A percentile compares a stretch with the other conserved stretches of the same genome.
phyloP scores from a whole-genome alignment of 2,329 filamentous ascomycete genomes.

The Whalleya microplaca region DNA sequence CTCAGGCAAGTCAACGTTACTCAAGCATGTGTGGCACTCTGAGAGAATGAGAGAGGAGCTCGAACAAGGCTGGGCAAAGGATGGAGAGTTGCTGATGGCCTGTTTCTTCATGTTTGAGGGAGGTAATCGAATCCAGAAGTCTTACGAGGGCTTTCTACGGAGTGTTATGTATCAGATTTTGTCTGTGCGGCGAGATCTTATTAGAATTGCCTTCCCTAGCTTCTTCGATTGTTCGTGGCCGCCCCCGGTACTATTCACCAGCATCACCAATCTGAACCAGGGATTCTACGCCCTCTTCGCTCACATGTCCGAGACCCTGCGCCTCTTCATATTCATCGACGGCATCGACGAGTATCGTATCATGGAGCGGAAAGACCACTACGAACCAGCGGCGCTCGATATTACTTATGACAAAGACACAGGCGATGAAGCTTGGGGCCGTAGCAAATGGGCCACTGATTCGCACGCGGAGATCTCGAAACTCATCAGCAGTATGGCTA shows the following conservation, averaged over 20 bases:
- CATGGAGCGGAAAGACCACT: slow-evolving; percentile 38
- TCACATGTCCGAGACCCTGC: slow-evolving; percentile 33
- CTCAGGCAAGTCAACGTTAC: slow-evolving; percentile 52
- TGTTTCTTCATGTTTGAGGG: slow-evolving; percentile 48
- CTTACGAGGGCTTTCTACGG: slow-evolving; percentile 44
- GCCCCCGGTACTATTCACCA: slow-evolving; percentile 35
- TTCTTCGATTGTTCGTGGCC: slow-evolving; percentile 37
- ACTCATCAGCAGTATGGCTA: slow-evolving; percentile 33
- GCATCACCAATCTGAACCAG: slow-evolving; percentile 35
- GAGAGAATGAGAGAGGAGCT: slow-evolving; percentile 34
- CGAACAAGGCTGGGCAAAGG: slow-evolving; percentile 39
- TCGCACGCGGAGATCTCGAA: slow-evolving; percentile 35
- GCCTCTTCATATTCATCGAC: slow-evolving; percentile 36
- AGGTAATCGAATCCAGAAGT: slow-evolving; percentile 44
- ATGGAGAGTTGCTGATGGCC: slow-evolving; percentile 34
- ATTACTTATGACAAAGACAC: slow-evolving; percentile 33
- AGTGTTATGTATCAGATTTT: slow-evolving; percentile 42
- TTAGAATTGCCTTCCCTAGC: slow-evolving; percentile 36
- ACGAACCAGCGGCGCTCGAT: slow-evolving; percentile 34
- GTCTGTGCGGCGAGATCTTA: slow-evolving; percentile 35
- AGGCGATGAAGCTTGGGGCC: slow-evolving; percentile 36
- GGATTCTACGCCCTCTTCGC: slow-evolving; percentile 37
- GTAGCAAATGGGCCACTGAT: slow-evolving; percentile 37
- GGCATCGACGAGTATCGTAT: slow-evolving; percentile 39
- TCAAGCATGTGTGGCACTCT: slow-evolving; percentile 45